phyloP scores from a whole-genome alignment of 768 basidiomycete species.

The Lentinus tigrinus region DNA sequence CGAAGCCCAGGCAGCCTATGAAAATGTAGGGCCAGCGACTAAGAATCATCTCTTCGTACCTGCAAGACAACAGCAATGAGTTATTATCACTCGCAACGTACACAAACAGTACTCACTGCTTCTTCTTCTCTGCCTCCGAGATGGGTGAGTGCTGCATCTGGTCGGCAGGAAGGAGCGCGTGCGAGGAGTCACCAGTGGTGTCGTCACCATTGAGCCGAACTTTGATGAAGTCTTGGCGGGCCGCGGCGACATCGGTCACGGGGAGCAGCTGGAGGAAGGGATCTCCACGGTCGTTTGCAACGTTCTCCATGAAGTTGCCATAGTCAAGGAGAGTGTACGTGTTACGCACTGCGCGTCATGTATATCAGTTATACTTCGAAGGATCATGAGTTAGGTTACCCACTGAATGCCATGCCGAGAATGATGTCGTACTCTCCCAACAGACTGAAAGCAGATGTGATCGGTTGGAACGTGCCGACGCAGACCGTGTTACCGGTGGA shows the following conservation, averaged over 20 bases:
- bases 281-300: conserved; percentile 32
- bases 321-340: conserved; percentile 63
- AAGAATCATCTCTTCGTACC: conserved; percentile 30
- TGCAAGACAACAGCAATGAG: not conserved
- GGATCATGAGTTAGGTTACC: conserved; percentile 23
- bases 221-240: conserved; percentile 35
- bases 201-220: conserved; percentile 21
- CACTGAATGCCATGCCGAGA: conserved; percentile 72
- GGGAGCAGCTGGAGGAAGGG: conserved; percentile 68
- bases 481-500: conserved; percentile 31
- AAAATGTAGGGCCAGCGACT: conserved; percentile 32
- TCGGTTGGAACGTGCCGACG: conserved; percentile 65
- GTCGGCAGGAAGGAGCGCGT: conserved; percentile 1
- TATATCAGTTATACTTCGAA: not conserved
- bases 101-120: conserved; percentile 16
- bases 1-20: conserved; percentile 31
- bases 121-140: conserved; percentile 28
- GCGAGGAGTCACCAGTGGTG: too few relatives aligned
- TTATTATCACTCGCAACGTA: not conserved
- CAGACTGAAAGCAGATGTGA: too few relatives aligned
- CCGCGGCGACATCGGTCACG: conserved; percentile 44
- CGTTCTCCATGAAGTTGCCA: conserved; percentile 55
- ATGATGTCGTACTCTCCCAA: conserved; percentile 70
- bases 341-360: conserved; percentile 61
- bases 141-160: conserved; percentile 6